Base-by-base conservation (phyloP, 306 rosid genomes). In the Castanopsis chinensis region DNA sequence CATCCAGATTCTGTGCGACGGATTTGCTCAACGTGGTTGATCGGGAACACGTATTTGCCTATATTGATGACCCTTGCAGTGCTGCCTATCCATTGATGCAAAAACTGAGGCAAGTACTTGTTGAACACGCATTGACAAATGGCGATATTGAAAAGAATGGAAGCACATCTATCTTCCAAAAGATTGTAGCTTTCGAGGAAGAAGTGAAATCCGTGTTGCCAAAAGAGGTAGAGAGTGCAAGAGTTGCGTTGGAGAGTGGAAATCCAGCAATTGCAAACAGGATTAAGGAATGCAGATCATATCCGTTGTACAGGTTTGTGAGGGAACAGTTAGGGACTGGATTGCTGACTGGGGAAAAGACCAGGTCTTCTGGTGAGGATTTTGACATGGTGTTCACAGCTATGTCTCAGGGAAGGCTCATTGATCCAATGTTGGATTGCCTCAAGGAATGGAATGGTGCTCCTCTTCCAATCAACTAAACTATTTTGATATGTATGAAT, bases 11-110 rank as follows among this genome's bases (percentile, higher is more conserved):
- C 30, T 91, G 96, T 14, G 97, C 91, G 88, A 94, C 92, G 73
- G 96, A 94, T 79, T 72, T 94, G 68, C 82, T 94, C n/a, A 87
- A 87, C 56, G 90, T 91, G 73, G 96, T 92, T 1, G 97, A 94
- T 6, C 85, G 96, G 61, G 98, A 94, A 76, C 41, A 89, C 4
- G 82, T 87, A 0, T 94, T 86, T 55, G 81, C 97, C 61, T 94
- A 94, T 72, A 79, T 87, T 2, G 97, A 94, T 18, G 97, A 94
- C 27, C 92, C 97, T 14, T 90, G 96, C 84, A 79, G 85, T 28
- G 89, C 90, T 1, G 87, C 93, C 0, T 94, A 94, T 83, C 98
- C 98, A 3, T 82, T 94, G 86, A 94, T 94, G 98, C 97, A 92
- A 27, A 92, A 86, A 18, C 76, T 94, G 4, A 88, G 98, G 78